Conservation (phyloP, 495 filamentous ascomycete genomes). For the Tuber indicum region DNA sequence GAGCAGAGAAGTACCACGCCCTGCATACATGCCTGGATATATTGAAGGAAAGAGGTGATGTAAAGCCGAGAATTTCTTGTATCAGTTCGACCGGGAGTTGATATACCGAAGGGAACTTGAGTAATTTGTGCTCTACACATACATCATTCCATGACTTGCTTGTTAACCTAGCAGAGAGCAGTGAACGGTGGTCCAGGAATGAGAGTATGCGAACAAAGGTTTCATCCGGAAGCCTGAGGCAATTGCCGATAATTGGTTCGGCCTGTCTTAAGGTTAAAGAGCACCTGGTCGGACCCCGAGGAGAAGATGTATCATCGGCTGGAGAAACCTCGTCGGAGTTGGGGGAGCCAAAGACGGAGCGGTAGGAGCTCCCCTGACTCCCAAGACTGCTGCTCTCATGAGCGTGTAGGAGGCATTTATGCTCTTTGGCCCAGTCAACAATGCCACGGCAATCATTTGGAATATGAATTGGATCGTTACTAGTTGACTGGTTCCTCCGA, state of each 20-base stretch:
- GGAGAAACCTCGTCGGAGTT: not conserved
- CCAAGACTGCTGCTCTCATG: not conserved
- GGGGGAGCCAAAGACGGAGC: slow-evolving; percentile 20
- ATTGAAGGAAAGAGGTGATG: slow-evolving; percentile 59
- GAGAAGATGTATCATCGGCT: not conserved
- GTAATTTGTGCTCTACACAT: slow-evolving; percentile 14
- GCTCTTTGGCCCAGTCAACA: not conserved
- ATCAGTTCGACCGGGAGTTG: slow-evolving; percentile 57
- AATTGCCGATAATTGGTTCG: not conserved
- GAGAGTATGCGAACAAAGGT: slow-evolving; percentile 16
- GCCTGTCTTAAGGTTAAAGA: not conserved
- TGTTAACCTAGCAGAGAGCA: slow-evolving; percentile 22
- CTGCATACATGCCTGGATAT: slow-evolving; percentile 60
- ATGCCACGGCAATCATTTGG: not conserved
- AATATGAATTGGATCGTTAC: not conserved
- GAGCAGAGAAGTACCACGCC: slow-evolving; percentile 59
- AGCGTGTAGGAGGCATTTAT: not conserved
- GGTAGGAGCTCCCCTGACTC: slow-evolving; percentile 5
- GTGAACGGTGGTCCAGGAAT: slow-evolving; percentile 19
- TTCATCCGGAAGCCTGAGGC: slow-evolving; percentile 12
- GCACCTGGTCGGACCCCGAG: not conserved
- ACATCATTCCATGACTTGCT: slow-evolving; percentile 18
- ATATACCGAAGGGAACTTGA: slow-evolving; percentile 35
- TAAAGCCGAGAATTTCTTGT: slow-evolving; percentile 52
- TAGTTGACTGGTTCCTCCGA: not conserved